Conservation (phyloP, 2,329 filamentous ascomycete genomes). For the Colletotrichum magnum region DNA sequence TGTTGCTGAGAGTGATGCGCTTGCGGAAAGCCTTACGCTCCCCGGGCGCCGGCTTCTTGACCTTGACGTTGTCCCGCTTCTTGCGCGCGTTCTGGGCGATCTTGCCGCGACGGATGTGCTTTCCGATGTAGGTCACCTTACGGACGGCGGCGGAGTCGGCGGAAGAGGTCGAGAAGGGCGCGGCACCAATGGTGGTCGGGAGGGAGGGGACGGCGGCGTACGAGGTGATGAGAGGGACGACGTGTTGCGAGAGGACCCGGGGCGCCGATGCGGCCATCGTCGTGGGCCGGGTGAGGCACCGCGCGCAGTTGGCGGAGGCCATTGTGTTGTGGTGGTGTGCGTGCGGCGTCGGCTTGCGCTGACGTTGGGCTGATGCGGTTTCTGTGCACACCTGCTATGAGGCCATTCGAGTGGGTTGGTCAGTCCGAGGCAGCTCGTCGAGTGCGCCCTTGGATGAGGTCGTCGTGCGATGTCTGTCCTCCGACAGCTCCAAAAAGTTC, state of each 20-base stretch:
- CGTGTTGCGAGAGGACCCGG: conserved; percentile 49
- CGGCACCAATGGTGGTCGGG: conserved; percentile 46
- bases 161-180: conserved; percentile 59
- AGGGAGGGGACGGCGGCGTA: conserved; percentile 45
- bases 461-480: conserved; percentile 38
- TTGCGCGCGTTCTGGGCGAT: conserved; percentile 58
- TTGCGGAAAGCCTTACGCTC: conserved; percentile 91
- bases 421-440: conserved; percentile 37
- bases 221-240: conserved; percentile 50
- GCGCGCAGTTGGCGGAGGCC: conserved; percentile 58
- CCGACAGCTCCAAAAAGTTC: conserved; percentile 34
- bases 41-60: conserved; percentile 76
- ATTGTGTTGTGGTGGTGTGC: conserved; percentile 45
- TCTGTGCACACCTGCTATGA: conserved; percentile 5
- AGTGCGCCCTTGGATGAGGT: conserved; percentile 29
- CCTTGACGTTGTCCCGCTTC: conserved; percentile 56
- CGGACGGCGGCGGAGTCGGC: conserved; percentile 45
- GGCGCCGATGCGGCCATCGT: conserved; percentile 43
- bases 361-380: conserved; percentile 31
- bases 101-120: conserved; percentile 42
- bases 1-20: conserved; percentile 92
- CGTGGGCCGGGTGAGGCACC: conserved; percentile 56
- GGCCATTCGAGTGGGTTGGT: conserved; percentile 28
- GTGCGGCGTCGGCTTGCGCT: conserved; percentile 39
- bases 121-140: conserved; percentile 34